Evolutionary conservation across 306 rosid genomes (phyloP).

Genomic region (Ormosia emarginata): DNA sequence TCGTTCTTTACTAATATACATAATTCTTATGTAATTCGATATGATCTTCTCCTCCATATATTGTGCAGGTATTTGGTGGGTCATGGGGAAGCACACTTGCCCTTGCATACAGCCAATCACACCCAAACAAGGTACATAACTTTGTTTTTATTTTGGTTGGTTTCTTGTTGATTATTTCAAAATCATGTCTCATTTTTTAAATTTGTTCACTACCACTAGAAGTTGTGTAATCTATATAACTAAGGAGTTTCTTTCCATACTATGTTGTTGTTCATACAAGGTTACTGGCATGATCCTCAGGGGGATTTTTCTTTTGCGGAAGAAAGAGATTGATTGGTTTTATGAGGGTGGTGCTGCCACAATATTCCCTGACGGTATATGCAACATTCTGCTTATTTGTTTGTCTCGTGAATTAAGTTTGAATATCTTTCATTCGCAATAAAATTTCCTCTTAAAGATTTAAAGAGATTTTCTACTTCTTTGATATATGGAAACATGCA

Average conservation of each 20-base stretch:
- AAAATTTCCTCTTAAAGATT: background rate
- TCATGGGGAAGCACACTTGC: conserved; percentile 98
- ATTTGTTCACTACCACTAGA: background rate
- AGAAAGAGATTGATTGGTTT: conserved; percentile 97
- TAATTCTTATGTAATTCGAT: background rate
- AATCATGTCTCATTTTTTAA: background rate
- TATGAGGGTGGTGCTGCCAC: conserved; percentile 97
- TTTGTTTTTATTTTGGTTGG: conserved; percentile 14
- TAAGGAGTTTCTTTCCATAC: conserved; percentile 13
- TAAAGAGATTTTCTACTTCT: background rate
- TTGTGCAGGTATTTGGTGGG: conserved; percentile 86
- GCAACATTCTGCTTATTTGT: background rate
- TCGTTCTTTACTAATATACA: background rate
- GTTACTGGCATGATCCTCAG: conserved; percentile 85
- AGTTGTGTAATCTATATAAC: background rate
- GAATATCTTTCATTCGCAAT: background rate
- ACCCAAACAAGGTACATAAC: conserved; percentile 74
- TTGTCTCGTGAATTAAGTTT: conserved; percentile 10
- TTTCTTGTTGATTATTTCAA: background rate
- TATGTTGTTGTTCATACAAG: conserved; percentile 28
- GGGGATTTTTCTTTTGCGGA: conserved; percentile 87
- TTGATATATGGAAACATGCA: background rate
- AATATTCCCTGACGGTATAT: conserved; percentile 86
- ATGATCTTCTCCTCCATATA: conserved; percentile 20
- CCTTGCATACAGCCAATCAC: conserved; percentile 91